phyloP scores from a whole-genome alignment of 2,329 filamentous ascomycete species.

The Alternaria sp. region DNA sequence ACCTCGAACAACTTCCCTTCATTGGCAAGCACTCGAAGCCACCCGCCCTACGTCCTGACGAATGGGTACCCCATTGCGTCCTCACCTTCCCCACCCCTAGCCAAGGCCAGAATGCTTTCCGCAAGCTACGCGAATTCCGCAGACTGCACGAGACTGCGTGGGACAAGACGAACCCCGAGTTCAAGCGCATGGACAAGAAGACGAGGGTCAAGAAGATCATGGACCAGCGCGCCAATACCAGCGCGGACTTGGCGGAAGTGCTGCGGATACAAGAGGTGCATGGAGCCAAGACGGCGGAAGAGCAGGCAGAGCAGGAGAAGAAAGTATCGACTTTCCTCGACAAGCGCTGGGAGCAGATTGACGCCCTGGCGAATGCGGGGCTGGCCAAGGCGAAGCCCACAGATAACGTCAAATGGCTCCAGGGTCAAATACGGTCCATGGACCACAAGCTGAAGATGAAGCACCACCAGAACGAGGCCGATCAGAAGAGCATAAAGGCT shows the following conservation, averaged over 20 bases:
- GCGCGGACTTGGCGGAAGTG: constrained; percentile 66
- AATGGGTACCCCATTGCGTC: constrained; percentile 67
- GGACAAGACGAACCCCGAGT: constrained; percentile 51
- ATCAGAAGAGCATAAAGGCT: constrained; percentile 31
- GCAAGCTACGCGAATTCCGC: constrained; percentile 25
- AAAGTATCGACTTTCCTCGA: constrained; percentile 21
- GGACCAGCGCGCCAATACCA: constrained; percentile 68
- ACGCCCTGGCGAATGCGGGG: constrained; percentile 25
- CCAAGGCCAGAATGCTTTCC: constrained; percentile 61
- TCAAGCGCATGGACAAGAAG: constrained; percentile 55
- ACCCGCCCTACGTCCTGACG: constrained; percentile 63
- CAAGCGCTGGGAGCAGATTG: constrained; percentile 35
- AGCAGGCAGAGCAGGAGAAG: constrained; percentile 22
- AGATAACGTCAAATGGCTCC: constrained; percentile 33
- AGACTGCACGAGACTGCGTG: constrained; percentile 66
- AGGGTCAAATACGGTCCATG: constrained; percentile 32
- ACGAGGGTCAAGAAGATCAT: constrained; percentile 62
- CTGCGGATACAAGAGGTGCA: constrained; percentile 56
- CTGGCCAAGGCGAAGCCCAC: constrained; percentile 16
- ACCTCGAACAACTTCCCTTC: constrained; percentile 65
- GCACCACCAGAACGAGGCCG: constrained; percentile 32
- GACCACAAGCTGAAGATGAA: constrained; percentile 32
- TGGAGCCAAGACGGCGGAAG: constrained; percentile 27
- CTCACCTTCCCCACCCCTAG: constrained; percentile 60
- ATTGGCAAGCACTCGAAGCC: constrained; percentile 69